Conservation (phyloP, 257 asterid genomes). For the Solanum corneliomulleri region DNA sequence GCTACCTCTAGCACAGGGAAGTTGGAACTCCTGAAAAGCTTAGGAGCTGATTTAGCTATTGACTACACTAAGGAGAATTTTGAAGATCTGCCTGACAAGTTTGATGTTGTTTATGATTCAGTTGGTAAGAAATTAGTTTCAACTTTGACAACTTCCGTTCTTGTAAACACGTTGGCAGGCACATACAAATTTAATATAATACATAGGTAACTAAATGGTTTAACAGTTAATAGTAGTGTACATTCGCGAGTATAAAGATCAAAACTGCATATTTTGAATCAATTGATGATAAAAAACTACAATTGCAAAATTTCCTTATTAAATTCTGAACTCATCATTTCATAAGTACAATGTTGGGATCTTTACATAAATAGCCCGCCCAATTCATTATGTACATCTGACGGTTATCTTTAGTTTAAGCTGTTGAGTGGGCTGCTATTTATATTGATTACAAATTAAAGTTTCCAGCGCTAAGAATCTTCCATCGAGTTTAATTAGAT, state of each 20-base stretch:
- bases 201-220: not conserved
- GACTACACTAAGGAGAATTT: constrained; percentile 84
- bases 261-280: not conserved
- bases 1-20: constrained; percentile 73
- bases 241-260: not conserved
- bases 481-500: not conserved
- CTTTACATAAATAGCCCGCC: not conserved
- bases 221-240: not conserved
- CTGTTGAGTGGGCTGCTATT: not conserved
- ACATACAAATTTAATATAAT: not conserved
- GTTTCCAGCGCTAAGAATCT: not conserved
- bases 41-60: constrained; percentile 73
- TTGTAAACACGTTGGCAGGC: not conserved
- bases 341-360: not conserved
- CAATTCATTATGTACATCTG: not conserved
- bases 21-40: constrained; percentile 52
- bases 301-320: not conserved
- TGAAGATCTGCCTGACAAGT: constrained; percentile 62
- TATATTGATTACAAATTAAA: fast-evolving
- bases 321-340: not conserved
- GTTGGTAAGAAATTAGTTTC: constrained; percentile 48
- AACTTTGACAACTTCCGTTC: not conserved
- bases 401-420: not conserved
- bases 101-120: constrained; percentile 66
- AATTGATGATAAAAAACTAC: not conserved